Evolutionary conservation across 805 yeast species (phyloP).

Genomic region (Starmera caribaea): DNA sequence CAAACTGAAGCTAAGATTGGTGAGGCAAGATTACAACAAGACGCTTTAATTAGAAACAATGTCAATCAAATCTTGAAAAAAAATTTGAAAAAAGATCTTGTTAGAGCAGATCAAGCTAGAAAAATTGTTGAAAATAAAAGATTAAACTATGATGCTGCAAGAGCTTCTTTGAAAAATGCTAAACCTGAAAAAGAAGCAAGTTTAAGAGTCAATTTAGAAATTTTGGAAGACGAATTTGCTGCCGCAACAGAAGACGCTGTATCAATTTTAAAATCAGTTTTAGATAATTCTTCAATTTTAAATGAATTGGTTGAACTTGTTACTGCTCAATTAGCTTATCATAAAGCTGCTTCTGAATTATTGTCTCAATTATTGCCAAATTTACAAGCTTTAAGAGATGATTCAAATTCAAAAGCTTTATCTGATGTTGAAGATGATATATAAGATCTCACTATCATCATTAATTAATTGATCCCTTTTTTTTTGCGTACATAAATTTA

Average conservation of each 20-base stretch:
- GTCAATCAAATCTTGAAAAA: constrained; percentile 60
- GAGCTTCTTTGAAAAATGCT: constrained; percentile 41
- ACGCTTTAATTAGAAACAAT: constrained; percentile 56
- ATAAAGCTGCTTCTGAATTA: constrained; percentile 62
- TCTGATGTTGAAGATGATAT: constrained; percentile 18
- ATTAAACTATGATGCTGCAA: constrained; percentile 69
- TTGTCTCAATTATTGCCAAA: constrained; percentile 57
- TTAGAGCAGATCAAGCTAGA: constrained; percentile 59
- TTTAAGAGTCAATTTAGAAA: constrained; percentile 67
- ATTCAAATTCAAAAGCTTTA: constrained; percentile 23
- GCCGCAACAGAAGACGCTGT: constrained; percentile 86
- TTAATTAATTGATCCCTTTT: too few species aligned
- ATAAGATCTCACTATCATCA: constrained; percentile 2
- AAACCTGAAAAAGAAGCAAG: constrained; percentile 62
- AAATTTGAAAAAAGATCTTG: constrained; percentile 49
- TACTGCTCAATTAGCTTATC: constrained; percentile 73
- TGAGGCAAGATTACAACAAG: constrained; percentile 76
- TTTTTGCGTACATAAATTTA: background rate
- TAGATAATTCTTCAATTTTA: constrained; percentile 60
- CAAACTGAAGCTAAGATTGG: constrained; percentile 67
- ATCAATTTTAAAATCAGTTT: constrained; percentile 69
- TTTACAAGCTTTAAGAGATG: constrained; percentile 50
- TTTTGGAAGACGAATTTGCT: constrained; percentile 83
- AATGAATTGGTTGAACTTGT: constrained; percentile 59
- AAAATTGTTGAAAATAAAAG: constrained; percentile 70